These are phyloP conservation scores for Metschnikowia cubensis DNA, from an alignment of 805 yeast genomes.

Conservation along the genomic window DNA sequence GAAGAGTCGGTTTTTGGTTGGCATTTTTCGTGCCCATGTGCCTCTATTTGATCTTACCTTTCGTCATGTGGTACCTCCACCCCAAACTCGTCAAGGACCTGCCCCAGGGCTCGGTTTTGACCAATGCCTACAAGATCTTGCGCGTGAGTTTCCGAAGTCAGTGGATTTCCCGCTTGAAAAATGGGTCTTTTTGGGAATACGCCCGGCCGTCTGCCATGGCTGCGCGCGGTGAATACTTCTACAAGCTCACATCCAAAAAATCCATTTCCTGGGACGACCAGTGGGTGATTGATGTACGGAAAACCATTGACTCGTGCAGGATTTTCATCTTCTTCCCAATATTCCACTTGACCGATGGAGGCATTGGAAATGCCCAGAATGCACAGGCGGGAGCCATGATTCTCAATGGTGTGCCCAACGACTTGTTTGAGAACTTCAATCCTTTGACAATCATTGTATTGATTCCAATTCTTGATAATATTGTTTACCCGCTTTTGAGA, in stretches of 20 bases:
- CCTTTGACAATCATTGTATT: conserved; percentile 50
- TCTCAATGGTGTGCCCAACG: conserved; percentile 52
- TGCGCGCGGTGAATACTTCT: conserved; percentile 38
- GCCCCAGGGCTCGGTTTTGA: conserved; percentile 47
- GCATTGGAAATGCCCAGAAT: conserved; percentile 46
- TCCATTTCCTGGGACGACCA: conserved; percentile 40
- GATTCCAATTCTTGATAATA: conserved; percentile 47
- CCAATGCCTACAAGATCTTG: conserved; percentile 39
- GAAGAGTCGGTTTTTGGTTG: conserved; percentile 51
- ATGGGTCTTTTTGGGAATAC: conserved; percentile 45
- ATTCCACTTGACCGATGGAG: conserved; percentile 42
- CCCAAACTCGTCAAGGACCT: conserved; percentile 25
- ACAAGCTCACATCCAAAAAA: conserved; percentile 9
- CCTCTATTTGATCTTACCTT: conserved; percentile 25
- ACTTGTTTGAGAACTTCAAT: conserved; percentile 51
- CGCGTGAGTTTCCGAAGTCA: conserved; percentile 40
- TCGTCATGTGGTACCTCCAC: conserved; percentile 25
- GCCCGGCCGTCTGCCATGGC: conserved; percentile 45
- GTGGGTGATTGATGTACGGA: conserved; percentile 44
- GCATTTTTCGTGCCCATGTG: conserved; percentile 46
- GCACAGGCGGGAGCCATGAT: conserved; percentile 55
- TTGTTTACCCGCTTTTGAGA: conserved; percentile 46
- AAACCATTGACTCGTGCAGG: conserved; percentile 43
- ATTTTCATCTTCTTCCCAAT: conserved; percentile 42
- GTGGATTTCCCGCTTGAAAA: conserved; percentile 38